Evolutionary conservation across 345 rosid genomes (phyloP), one percentile per base, ranked within the genome.

Genomic region (Murraya koenigii): DNA sequence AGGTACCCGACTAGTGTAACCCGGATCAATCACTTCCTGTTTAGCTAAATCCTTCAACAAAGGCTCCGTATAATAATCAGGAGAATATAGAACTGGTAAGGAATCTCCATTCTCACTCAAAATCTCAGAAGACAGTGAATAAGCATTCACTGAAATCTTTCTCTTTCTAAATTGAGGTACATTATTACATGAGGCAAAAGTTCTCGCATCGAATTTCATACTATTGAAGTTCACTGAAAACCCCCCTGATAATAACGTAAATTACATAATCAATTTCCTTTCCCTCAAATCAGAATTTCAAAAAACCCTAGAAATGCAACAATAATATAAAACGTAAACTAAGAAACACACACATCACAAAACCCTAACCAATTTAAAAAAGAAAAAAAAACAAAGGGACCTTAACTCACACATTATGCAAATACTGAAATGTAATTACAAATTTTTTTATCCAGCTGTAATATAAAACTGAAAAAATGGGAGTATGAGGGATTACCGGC

Each of bases 61-160:
- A 67, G 99, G 99, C 55, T 88, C 84, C 77, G 82, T 84, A 80
- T 86, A 96, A 84, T 91, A 94, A 74, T 88, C 97, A 15, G 79
- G 66, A 26, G 87, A 84, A 69, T 22, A 30, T 79, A 96, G 77
- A 65, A 47, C 71, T 13, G 99, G 99, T 38, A 92, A 84, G 64
- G 81, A 84, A 74, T 82, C 85, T 71, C 59, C 88, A 47, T 75
- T 65, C 82, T 81, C 85, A 65, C 81, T 76, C 26, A 71, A 74
- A 67, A 66, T 58, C 71, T 80, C 77, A 61, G 69, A 64, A 8
- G 76, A 75, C 17, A 44, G 56, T 38, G 69, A 60, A 72, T 75
- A 69, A 56, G 28, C 47, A 64, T 75, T 41, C 1, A 69, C 67
- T 19, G 81, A 87, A 44, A 89, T 72, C 84, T 79, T 87, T 80